Evolutionary conservation across 371 early-diverging fungal genomes (phyloP).

Genomic region (Thermomucor indicae-seudaticae): DNA sequence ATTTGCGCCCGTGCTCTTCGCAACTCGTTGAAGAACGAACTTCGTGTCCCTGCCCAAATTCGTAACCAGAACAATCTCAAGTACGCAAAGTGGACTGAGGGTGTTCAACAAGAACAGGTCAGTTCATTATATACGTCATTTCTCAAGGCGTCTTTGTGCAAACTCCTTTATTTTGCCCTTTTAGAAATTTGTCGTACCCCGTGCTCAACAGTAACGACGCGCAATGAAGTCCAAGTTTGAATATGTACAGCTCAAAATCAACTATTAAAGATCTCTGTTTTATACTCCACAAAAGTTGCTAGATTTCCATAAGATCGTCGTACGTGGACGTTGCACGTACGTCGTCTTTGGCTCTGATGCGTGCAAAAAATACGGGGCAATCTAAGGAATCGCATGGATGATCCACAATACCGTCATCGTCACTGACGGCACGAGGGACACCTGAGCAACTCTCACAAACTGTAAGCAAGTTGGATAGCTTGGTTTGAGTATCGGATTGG

Average conservation of each 20-base stretch:
- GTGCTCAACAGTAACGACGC: conserved; percentile 9
- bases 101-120: conserved; percentile 26
- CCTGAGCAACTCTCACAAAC: conserved; percentile 31
- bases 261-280: too few species aligned
- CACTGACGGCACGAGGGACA: conserved; percentile 7
- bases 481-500: conserved; percentile 19
- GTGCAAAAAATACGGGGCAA: conserved; percentile 37
- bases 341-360: conserved; percentile 34
- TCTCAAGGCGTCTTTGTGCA: too few species aligned
- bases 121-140: too few species aligned
- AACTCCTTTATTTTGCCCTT: not conserved
- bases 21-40: conserved; percentile 78
- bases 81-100: conserved; percentile 79
- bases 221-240: conserved; percentile 2
- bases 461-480: conserved; percentile 9
- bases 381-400: conserved; percentile 42
- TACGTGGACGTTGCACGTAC: conserved; percentile 20
- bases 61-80: conserved; percentile 77
- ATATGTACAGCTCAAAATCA: too few species aligned
- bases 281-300: too few species aligned
- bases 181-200: conserved; percentile 31
- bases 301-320: conserved; percentile 18
- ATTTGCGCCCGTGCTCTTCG: conserved; percentile 84
- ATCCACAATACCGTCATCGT: conserved; percentile 16
- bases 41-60: conserved; percentile 61